These are phyloP conservation scores for Myxozyma sirexii DNA, from an alignment of 805 yeast genomes.

Conservation along the genomic window DNA sequence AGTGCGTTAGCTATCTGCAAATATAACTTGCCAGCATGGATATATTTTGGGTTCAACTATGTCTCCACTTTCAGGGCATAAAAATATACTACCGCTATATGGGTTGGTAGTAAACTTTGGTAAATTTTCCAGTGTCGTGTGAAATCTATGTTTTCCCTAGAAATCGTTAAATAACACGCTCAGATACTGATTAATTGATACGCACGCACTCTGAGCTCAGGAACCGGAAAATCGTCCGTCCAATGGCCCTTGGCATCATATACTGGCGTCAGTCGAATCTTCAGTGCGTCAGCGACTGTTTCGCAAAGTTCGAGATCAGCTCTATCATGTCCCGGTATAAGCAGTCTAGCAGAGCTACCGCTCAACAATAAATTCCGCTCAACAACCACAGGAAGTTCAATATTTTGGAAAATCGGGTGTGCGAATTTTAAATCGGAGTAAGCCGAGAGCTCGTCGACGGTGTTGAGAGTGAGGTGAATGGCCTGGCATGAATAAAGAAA, in stretches of 20 bases:
- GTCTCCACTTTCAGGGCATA: conserved; percentile 17
- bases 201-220: neutral
- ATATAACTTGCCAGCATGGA: neutral
- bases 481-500: conserved; percentile 7
- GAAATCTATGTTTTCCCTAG: conserved; percentile 11
- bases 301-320: neutral
- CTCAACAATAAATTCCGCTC: neutral
- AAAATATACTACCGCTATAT: neutral
- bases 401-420: neutral
- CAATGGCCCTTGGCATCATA: neutral
- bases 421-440: neutral
- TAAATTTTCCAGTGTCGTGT: neutral
- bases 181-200: neutral
- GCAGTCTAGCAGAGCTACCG: neutral
- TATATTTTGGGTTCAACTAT: neutral
- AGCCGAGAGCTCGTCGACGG: neutral
- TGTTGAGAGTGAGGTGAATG: neutral
- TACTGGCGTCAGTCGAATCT: neutral
- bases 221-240: neutral
- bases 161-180: neutral
- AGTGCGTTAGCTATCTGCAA: neutral
- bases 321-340: conserved; percentile 3
- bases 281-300: neutral
- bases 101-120: neutral
- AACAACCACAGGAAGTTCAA: conserved; percentile 1